Conservation (phyloP, 257 asterid genomes). For the Solanum bulbocastanum region DNA sequence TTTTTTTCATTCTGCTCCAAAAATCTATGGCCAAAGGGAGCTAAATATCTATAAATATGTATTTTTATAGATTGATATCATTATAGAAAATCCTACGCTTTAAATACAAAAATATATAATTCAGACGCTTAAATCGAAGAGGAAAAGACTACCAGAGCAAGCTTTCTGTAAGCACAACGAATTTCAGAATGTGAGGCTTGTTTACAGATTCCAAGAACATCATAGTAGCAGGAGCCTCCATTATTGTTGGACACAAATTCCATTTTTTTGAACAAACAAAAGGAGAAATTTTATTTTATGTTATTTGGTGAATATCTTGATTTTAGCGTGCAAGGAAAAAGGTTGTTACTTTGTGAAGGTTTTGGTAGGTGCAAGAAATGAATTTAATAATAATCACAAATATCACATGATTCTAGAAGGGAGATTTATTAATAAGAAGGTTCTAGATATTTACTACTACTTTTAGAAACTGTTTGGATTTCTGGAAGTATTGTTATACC, state of each 20-base stretch:
- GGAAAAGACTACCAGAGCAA: conserved; percentile 1
- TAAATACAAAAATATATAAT: neutral
- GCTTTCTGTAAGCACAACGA: conserved; percentile 11
- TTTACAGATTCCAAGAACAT: conserved; percentile 12
- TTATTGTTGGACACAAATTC: neutral
- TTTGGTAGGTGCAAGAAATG: neutral
- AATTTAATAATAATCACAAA: neutral
- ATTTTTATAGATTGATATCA: neutral
- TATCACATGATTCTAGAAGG: neutral
- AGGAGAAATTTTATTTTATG: neutral
- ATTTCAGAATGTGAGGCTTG: conserved; percentile 17
- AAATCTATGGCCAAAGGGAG: neutral
- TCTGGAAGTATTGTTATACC: neutral
- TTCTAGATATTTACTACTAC: conserved; percentile 3
- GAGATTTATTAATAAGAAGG: conserved; percentile 7
- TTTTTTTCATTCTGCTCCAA: neutral
- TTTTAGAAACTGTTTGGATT: neutral
- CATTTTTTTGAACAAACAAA: neutral
- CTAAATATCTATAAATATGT: neutral
- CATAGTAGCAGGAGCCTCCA: neutral
- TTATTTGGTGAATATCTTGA: neutral
- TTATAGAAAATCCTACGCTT: neutral
- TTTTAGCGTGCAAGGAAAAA: neutral
- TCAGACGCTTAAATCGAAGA: neutral
- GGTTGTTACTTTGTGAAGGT: neutral